Conservation (phyloP, 306 rosid species). For the Canavalia ensiformis region DNA sequence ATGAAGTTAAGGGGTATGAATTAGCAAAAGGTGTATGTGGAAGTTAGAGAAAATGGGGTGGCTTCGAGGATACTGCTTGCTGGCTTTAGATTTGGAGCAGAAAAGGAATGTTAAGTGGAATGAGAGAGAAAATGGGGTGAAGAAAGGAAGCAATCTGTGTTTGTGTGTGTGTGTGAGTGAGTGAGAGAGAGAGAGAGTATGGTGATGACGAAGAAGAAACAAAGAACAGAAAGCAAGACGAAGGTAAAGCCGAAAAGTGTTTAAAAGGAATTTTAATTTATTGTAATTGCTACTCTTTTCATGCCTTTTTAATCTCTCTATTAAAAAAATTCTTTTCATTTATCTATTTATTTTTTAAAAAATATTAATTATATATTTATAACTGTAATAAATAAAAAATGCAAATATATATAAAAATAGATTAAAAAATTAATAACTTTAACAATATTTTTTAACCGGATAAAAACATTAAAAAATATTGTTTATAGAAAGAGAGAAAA, state of each 20-base stretch:
- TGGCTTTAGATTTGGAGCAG: constrained; percentile 31
- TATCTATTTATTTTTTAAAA: too few species aligned
- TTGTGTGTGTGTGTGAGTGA: neutral
- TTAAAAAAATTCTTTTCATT: too few species aligned
- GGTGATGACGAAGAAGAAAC: neutral
- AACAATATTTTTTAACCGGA: too few species aligned
- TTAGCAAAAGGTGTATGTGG: neutral
- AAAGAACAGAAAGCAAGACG: neutral
- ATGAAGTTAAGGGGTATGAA: constrained; percentile 32
- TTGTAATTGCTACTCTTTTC: too few species aligned
- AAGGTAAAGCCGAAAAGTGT: neutral
- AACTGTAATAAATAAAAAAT: too few species aligned
- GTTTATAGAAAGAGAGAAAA: too few species aligned
- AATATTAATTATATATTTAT: too few species aligned
- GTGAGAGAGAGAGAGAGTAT: neutral
- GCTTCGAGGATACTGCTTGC: constrained; percentile 6
- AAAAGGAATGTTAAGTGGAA: neutral
- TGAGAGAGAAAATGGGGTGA: constrained; percentile 27
- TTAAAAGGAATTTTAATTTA: constrained; percentile 24
- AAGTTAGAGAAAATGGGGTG: constrained; percentile 31
- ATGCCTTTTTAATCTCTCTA: too few species aligned
- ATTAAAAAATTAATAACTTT: too few species aligned
- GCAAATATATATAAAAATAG: too few species aligned
- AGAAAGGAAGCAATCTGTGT: constrained; percentile 12
- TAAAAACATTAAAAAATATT: too few species aligned